Conservation (phyloP, 345 rosid species). For the Eucalyptus brandiana region DNA sequence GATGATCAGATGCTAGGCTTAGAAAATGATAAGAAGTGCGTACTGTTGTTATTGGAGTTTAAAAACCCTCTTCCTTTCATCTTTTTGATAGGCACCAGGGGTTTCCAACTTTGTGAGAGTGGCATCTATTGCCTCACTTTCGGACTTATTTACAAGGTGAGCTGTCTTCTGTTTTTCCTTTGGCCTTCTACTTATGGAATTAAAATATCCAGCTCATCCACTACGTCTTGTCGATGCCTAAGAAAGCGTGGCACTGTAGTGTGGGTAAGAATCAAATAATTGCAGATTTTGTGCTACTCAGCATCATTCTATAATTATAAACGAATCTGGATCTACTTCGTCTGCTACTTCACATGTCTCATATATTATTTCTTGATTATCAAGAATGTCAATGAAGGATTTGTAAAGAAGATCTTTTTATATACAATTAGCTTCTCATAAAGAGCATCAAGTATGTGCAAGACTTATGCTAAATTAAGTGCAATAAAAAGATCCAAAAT, state of each 20-base stretch:
- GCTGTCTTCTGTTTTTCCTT: neutral
- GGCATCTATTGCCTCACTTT: constrained; percentile 59
- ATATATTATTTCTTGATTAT: neutral
- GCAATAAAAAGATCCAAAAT: neutral
- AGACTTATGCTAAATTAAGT: neutral
- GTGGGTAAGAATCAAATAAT: neutral
- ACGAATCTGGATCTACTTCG: neutral
- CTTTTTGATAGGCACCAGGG: constrained; percentile 36
- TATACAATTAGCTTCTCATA: neutral
- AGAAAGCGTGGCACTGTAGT: neutral
- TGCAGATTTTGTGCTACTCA: neutral
- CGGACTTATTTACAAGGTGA: constrained; percentile 71
- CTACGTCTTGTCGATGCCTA: neutral
- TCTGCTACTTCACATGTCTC: neutral
- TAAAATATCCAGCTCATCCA: neutral
- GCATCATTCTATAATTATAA: neutral
- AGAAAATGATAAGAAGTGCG: neutral
- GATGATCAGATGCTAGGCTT: neutral
- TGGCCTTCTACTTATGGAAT: neutral
- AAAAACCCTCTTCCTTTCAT: neutral
- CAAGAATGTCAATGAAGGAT: neutral
- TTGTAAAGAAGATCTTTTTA: neutral
- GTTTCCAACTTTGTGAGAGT: constrained; percentile 69
- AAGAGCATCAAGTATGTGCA: neutral
- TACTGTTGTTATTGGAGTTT: neutral